Evolutionary conservation across 2,329 filamentous ascomycete species (phyloP), one percentile per base, ranked within the genome.

Genomic region (Coniochaeta pulveracea): DNA sequence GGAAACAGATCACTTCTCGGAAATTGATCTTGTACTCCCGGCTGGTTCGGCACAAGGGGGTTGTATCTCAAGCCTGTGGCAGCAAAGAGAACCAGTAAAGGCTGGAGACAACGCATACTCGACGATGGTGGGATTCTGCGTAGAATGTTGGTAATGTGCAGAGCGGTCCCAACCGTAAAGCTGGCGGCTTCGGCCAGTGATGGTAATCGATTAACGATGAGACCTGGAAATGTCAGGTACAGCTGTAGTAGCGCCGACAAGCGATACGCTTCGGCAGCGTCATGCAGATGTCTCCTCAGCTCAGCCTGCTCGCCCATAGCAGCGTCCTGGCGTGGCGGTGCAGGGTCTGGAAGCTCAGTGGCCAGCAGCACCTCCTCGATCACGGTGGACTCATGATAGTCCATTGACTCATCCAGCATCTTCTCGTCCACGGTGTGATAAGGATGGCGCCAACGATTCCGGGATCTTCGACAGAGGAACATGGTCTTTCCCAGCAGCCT

Each of bases 241-340:
- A 49, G 40, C 36, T 50, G 47, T 5, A 48, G 35, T n/a, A 50
- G 39, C 0, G 43, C 43, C 12, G 43, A 45, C n/a, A 49, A 29
- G 9, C 47, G 46, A 26, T 49, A 49, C 12, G 47, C 44, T 22
- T 49, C 45, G 5, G 43, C 44, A 2, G 39, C 35, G 28, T 43
- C 27, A 31, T 41, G 35, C 24, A 49, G 26, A 15, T 43, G 35
- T 3, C 16, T 19, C 6, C 15, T 22, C 4, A 17, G 18, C 15
- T 19, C 28, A 3, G 22, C 31, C 3, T 34, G 25, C 7, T 21
- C 23, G 6, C n/a, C 18, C 11, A 27, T 33, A 3, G 34, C 31
- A 8, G 14, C 19, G 5, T 35, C 29, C 7, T 29, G 27, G n/a
- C 11, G 11, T 5, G 10, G 28, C 10, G 31, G 23, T 16, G 37